Conservation (phyloP, 352 stramenopile species). For the Globisporangium nunn region DNA sequence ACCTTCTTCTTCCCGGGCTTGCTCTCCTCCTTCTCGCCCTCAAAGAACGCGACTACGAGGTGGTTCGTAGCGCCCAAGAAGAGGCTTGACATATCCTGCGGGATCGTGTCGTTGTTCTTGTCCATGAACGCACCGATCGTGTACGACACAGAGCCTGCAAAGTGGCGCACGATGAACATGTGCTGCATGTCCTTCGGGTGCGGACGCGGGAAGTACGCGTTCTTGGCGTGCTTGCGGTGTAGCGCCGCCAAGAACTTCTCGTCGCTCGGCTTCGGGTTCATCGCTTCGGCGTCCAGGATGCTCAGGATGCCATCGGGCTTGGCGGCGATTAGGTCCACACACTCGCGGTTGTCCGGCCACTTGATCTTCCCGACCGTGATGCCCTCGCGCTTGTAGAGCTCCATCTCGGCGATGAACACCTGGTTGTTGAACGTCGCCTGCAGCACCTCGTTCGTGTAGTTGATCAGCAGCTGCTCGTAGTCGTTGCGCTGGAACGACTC, state of each 20-base stretch:
- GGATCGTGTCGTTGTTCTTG: slow-evolving; percentile 90
- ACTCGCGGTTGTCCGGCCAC: slow-evolving; percentile 89
- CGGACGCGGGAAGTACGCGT: slow-evolving; percentile 78
- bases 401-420: slow-evolving; percentile 87
- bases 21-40: slow-evolving; percentile 39
- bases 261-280: slow-evolving; percentile 87
- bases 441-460: slow-evolving; percentile 87
- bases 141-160: slow-evolving; percentile 86
- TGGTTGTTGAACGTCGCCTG: slow-evolving; percentile 88
- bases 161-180: slow-evolving; percentile 88
- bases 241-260: slow-evolving; percentile 81
- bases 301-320: slow-evolving; percentile 78
- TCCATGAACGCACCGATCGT: slow-evolving; percentile 87
- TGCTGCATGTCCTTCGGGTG: slow-evolving; percentile 88
- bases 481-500: slow-evolving; percentile 89
- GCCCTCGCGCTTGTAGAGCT: slow-evolving; percentile 87
- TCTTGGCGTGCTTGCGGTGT: slow-evolving; percentile 80
- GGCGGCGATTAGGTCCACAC: slow-evolving; percentile 83
- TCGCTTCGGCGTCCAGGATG: slow-evolving; percentile 82
- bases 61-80: slow-evolving; percentile 67
- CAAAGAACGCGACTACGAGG: slow-evolving; percentile 62
- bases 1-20: slow-evolving; percentile 72
- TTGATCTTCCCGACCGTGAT: slow-evolving; percentile 87
- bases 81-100: slow-evolving; percentile 74
- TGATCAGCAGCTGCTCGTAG: slow-evolving; percentile 88